Percentiles rank a stretch among this genome's conserved stretches.
phyloP scores from a whole-genome alignment of 2,329 filamentous ascomycete genomes.

The Aureobasidium vineae region DNA sequence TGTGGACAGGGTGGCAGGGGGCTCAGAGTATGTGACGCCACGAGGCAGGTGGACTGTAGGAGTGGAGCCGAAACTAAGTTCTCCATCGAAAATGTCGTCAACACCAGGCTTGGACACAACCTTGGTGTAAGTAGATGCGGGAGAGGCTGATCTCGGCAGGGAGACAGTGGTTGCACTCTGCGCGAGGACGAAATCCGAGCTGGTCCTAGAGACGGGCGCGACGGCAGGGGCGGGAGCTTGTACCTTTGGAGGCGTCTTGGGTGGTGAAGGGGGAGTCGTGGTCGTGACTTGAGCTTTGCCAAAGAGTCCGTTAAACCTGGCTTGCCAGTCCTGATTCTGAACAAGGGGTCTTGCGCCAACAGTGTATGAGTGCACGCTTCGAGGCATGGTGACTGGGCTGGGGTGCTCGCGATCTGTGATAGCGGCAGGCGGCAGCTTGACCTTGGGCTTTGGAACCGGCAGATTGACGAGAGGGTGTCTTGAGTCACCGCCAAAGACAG shows the following conservation, averaged over 20 bases:
- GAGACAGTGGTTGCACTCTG: conserved; percentile 73
- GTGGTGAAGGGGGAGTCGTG: conserved; percentile 39
- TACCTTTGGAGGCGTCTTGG: conserved; percentile 43
- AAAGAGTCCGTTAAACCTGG: conserved; percentile 74
- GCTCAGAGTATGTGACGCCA: conserved; percentile 31
- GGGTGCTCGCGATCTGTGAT: conserved; percentile 39
- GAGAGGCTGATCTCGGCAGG: conserved; percentile 50
- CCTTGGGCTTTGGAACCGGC: conserved; percentile 68
- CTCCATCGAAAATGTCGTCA: conserved; percentile 45
- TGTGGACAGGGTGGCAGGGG: not conserved
- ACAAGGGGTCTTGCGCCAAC: conserved; percentile 45
- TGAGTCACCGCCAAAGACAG: conserved; percentile 67
- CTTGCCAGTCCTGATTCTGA: conserved; percentile 66
- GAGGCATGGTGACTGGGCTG: conserved; percentile 45
- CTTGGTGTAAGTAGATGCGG: conserved; percentile 30
- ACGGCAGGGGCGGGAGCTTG: conserved; percentile 38
- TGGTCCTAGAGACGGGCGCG: conserved; percentile 38
- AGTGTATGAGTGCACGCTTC: conserved; percentile 42
- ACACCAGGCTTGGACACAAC: conserved; percentile 43
- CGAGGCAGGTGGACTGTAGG: conserved; percentile 40
- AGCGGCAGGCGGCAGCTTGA: conserved; percentile 70
- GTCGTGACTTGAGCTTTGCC: conserved; percentile 58
- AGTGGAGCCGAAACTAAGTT: conserved; percentile 49
- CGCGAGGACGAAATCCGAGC: conserved; percentile 59
- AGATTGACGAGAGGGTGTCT: conserved; percentile 66